These are phyloP conservation scores for Neofusicoccum kwambonambiense DNA, from an alignment of 2,329 filamentous ascomycete species.

Conservation along the genomic window DNA sequence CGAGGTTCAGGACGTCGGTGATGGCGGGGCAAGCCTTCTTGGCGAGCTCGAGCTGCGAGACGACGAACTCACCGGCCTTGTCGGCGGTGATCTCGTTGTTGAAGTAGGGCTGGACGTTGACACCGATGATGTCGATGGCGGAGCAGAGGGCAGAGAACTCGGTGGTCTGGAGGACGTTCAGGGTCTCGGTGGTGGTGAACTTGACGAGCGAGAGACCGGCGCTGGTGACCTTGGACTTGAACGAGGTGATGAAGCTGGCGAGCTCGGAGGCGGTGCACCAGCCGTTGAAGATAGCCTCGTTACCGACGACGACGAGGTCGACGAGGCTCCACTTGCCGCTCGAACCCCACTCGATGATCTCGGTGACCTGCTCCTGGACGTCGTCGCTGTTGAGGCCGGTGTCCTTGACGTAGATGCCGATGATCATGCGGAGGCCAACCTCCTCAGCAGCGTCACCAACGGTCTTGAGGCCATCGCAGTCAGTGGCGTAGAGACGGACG, in stretches of 20 bases:
- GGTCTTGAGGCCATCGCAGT: constrained; percentile 78
- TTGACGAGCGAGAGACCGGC: constrained; percentile 64
- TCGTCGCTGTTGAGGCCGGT: constrained; percentile 53
- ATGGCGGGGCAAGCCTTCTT: constrained; percentile 63
- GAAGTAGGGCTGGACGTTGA: constrained; percentile 95
- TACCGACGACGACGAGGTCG: constrained; percentile 80
- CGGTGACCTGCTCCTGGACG: constrained; percentile 70
- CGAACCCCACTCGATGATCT: constrained; percentile 69
- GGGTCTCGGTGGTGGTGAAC: constrained; percentile 71
- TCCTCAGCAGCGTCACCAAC: constrained; percentile 68
- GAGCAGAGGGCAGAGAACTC: constrained; percentile 60
- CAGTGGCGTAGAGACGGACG: constrained; percentile 83
- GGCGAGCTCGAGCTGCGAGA: constrained; percentile 69
- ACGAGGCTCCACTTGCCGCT: constrained; percentile 75
- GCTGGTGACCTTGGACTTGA: constrained; percentile 60
- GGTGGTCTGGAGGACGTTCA: constrained; percentile 70
- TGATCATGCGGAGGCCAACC: constrained; percentile 73
- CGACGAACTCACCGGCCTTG: constrained; percentile 74
- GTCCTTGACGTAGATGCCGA: constrained; percentile 81
- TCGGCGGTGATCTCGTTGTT: constrained; percentile 64
- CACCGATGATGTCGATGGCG: constrained; percentile 73
- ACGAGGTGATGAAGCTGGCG: constrained; percentile 65
- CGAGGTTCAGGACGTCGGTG: constrained; percentile 64
- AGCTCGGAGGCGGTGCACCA: constrained; percentile 66
- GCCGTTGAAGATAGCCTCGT: constrained; percentile 82